Evolutionary conservation across 352 stramenopile species (phyloP), one percentile per base, ranked within the genome.

Genomic region (Globisporangium uncinulatum): DNA sequence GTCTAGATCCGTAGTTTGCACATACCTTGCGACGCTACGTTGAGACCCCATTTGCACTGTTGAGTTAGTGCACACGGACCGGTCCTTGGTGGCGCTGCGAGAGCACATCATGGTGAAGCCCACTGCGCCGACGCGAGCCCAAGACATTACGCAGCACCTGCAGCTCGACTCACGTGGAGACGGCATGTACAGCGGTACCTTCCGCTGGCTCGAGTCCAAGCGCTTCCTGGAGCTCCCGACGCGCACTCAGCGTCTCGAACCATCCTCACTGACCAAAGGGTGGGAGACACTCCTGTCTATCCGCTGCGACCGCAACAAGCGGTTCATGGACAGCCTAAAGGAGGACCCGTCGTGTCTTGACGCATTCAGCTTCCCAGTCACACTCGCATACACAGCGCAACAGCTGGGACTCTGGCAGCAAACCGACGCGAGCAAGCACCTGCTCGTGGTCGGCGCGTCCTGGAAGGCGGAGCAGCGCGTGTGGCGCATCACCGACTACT

Each of bases 161-260:
- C 56, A 82, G 54, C 63, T 92, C 45, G 82, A 89, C 45, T 61
- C 76, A n/a, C 74, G 78, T 15, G 74, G 79, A 44, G 79, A 89
- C 31, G 82, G 82, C 14, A 78, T 92, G 75, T 92, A 89, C 72
- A 88, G 75, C 60, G 82, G 82, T 47, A 87, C 79, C 17, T 92
- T 92, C 59, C 77, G 82, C 45, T 92, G 82, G 79, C 74, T 79
- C 50, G 79, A 89, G 47, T 67, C 67, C 55, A 89, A 89, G 56
- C 19, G 42, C 10, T 89, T 89, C 36, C 71, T 76, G 2, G 21
- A 42, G 11, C 61, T 89, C 8, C 77, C 79, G 13, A 21, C 32
- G 0, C 66, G 61, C 21, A 20, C 8, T 19, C 1, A 5, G 8
- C 29, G n/a, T 8, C 43, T 48, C n/a, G 43, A 48, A 6, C 43